Evolutionary conservation across 1,284 basidiomycete genomes (phyloP).

Genomic region (Trametes polyzona): DNA sequence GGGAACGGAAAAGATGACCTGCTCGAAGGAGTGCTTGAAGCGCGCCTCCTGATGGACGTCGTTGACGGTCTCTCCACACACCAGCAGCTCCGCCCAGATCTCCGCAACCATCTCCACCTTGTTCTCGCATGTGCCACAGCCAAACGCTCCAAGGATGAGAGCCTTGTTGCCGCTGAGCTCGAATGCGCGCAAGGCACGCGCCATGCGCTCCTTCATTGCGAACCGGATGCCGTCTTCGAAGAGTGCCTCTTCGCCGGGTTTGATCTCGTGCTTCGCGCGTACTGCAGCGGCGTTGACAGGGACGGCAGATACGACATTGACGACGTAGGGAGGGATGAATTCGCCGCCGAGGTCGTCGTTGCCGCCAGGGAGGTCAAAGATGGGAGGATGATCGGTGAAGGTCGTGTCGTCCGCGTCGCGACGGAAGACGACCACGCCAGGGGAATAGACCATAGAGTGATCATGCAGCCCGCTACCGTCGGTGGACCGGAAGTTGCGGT

Average conservation of each 20-base stretch:
- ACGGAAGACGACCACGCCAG: slow-evolving; percentile 52
- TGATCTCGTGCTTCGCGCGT: slow-evolving; percentile 43
- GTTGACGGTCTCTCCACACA: slow-evolving; percentile 39
- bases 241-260: slow-evolving; percentile 39
- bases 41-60: slow-evolving; percentile 32
- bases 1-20: slow-evolving; percentile 49
- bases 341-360: slow-evolving; percentile 35
- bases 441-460: slow-evolving; percentile 54
- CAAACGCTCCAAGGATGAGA: slow-evolving; percentile 53
- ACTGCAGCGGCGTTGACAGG: slow-evolving; percentile 50
- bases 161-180: slow-evolving; percentile 46
- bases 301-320: slow-evolving; percentile 50
- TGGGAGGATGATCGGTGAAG: slow-evolving; percentile 11
- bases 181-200: slow-evolving; percentile 49
- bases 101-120: slow-evolving; percentile 51
- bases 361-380: slow-evolving; percentile 9
- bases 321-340: slow-evolving; percentile 45
- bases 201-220: slow-evolving; percentile 46
- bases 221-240: slow-evolving; percentile 45
- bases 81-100: slow-evolving; percentile 61
- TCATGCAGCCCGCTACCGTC: slow-evolving; percentile 47
- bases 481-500: slow-evolving; percentile 38
- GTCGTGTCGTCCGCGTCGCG: slow-evolving; percentile 40
- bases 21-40: slow-evolving; percentile 48
- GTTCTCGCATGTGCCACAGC: slow-evolving; percentile 49